Conservation (phyloP, 345 rosid genomes). For the Toxicodendron radicans region DNA sequence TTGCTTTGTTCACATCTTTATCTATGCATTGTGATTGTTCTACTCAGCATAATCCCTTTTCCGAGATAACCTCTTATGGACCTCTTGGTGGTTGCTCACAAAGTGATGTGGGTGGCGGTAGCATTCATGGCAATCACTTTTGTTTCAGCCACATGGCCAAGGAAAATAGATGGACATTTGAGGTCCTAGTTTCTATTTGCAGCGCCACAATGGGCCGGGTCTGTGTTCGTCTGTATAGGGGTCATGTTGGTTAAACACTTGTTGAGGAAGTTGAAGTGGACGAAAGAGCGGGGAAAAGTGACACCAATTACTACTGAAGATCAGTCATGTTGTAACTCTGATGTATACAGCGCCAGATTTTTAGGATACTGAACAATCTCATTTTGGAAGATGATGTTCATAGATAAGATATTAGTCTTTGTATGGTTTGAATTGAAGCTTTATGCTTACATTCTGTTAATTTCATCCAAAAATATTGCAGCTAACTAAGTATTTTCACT, state of each 20-base stretch:
- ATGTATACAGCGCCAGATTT: not conserved
- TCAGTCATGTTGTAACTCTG: slow-evolving; percentile 7
- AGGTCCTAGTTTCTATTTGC: slow-evolving; percentile 11
- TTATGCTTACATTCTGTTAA: no score
- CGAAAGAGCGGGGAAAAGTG: not conserved
- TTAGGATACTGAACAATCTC: slow-evolving; percentile 7
- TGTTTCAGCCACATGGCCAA: slow-evolving; percentile 19
- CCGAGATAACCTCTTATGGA: slow-evolving; percentile 16
- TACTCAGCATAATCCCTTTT: slow-evolving; percentile 32
- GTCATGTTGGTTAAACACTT: slow-evolving; percentile 9
- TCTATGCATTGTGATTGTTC: slow-evolving; percentile 34
- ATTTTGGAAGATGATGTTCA: no score
- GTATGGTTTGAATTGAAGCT: no score
- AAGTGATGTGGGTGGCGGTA: slow-evolving; percentile 38
- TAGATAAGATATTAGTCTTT: no score
- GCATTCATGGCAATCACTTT: slow-evolving; percentile 39
- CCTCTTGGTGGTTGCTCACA: slow-evolving; percentile 23
- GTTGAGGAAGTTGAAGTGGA: slow-evolving; percentile 23
- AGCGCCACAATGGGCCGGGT: slow-evolving; percentile 11
- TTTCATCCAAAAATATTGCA: no score
- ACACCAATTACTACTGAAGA: not conserved
- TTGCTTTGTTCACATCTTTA: slow-evolving; percentile 41
- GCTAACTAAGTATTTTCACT: no score
- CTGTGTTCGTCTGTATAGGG: slow-evolving; percentile 13
- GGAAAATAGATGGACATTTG: slow-evolving; percentile 22